phyloP scores from a whole-genome alignment of 2,329 filamentous ascomycete species.

The Lachnellula subtilissima region DNA sequence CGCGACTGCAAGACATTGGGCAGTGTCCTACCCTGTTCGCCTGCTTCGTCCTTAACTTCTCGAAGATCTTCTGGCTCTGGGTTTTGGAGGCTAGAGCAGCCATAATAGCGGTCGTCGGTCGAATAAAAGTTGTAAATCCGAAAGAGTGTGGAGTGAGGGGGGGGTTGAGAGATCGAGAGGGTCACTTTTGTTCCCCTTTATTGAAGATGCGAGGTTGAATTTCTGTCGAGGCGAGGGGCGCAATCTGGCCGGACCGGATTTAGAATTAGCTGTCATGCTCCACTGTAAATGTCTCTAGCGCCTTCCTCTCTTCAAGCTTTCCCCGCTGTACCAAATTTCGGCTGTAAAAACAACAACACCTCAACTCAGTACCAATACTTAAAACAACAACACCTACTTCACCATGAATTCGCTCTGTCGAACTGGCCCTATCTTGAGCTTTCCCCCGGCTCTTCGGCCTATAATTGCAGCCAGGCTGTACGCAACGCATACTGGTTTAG shows the following conservation, averaged over 20 bases:
- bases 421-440: slow-evolving; percentile 32
- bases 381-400: neutral
- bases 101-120: slow-evolving; percentile 44
- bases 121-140: too few relatives aligned
- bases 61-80: slow-evolving; percentile 95
- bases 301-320: slow-evolving; percentile 1
- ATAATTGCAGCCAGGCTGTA: slow-evolving; percentile 46
- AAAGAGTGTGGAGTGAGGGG: neutral
- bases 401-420: slow-evolving; percentile 21
- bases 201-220: slow-evolving; percentile 8
- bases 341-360: neutral
- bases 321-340: slow-evolving; percentile 8
- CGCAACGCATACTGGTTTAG: slow-evolving; percentile 50
- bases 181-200: slow-evolving; percentile 12
- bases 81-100: slow-evolving; percentile 74
- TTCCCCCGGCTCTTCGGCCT: slow-evolving; percentile 36
- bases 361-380: neutral
- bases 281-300: neutral
- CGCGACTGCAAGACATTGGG: slow-evolving; percentile 22
- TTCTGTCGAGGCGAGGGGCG: slow-evolving; percentile 12
- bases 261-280: neutral
- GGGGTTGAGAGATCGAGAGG: neutral
- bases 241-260: neutral
- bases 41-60: slow-evolving; percentile 90
- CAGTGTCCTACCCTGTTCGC: slow-evolving; percentile 74